Percentiles rank a stretch among this genome's conserved stretches.
Conservation (phyloP, 305 asterid genomes). For the Fraxinus sp. region DNA sequence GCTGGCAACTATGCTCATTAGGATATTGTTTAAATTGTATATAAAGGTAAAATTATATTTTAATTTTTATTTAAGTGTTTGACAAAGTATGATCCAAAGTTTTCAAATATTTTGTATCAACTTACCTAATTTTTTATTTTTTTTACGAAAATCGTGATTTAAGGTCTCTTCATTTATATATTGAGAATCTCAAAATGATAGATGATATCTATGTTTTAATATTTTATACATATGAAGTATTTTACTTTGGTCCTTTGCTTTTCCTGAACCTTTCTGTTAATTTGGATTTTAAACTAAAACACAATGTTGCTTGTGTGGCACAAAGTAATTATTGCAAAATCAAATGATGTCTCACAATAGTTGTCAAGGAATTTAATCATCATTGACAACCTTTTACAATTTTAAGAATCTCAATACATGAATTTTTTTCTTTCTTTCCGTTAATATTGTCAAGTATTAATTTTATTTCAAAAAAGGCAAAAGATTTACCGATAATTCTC, state of each 20-base stretch:
- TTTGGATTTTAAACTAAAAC: neutral
- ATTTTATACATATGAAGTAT: neutral
- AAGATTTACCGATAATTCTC: slow-evolving; percentile 54
- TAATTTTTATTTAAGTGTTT: neutral
- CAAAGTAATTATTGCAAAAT: neutral
- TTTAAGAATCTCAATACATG: neutral
- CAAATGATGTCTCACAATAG: neutral
- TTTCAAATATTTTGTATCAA: neutral
- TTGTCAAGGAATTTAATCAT: neutral
- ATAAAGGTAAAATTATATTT: neutral
- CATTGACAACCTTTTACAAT: slow-evolving; percentile 8
- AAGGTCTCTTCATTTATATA: neutral
- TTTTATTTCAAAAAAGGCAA: neutral
- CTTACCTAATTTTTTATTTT: neutral
- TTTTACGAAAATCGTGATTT: neutral
- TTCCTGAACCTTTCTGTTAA: neutral
- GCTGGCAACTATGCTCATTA: neutral
- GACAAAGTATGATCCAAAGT: neutral
- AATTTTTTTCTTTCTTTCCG: neutral
- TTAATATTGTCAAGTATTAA: neutral
- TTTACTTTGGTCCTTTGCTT: neutral
- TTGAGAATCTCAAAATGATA: neutral
- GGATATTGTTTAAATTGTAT: neutral
- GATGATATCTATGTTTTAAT: neutral
- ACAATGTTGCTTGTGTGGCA: neutral